These are phyloP conservation scores for Phyllosticta citribraziliensis DNA, from an alignment of 2,329 filamentous ascomycete genomes.

Conservation along the genomic window DNA sequence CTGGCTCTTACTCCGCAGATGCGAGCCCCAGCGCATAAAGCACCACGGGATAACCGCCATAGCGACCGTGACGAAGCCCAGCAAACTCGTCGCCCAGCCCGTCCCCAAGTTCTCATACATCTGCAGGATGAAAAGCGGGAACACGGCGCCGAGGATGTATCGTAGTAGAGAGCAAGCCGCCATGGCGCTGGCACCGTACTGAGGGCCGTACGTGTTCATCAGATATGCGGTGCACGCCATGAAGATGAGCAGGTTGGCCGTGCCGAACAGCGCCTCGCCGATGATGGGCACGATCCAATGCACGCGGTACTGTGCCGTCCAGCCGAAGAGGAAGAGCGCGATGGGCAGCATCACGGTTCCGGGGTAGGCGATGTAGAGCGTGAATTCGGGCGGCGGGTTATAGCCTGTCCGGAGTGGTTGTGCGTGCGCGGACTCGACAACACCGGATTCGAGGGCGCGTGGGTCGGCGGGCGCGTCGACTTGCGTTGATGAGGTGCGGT, in stretches of 20 bases:
- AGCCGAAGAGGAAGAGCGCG: constrained; percentile 31
- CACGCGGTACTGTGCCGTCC: constrained; percentile 24
- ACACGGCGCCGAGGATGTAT: constrained; percentile 46
- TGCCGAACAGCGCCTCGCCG: constrained; percentile 21
- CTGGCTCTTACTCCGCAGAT: neutral
- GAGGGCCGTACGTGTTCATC: constrained; percentile 46
- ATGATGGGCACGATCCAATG: constrained; percentile 31
- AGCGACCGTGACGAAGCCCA: constrained; percentile 29
- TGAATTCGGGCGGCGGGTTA: constrained; percentile 19
- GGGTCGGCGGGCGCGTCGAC: neutral
- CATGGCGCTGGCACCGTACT: constrained; percentile 47
- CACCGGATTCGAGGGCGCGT: neutral
- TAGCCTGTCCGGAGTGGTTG: neutral
- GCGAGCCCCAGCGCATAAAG: constrained; percentile 4
- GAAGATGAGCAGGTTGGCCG: constrained; percentile 24
- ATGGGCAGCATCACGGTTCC: constrained; percentile 24
- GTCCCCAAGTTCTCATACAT: constrained; percentile 26
- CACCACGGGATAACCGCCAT: constrained; percentile 29
- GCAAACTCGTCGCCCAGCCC: constrained; percentile 30
- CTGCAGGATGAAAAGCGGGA: constrained; percentile 53
- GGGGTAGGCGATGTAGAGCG: constrained; percentile 25
- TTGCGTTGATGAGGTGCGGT: constrained; percentile 8
- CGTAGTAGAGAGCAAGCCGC: constrained; percentile 51
- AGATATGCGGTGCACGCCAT: constrained; percentile 35
- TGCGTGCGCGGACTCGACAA: constrained; percentile 14